Evolutionary conservation across 352 stramenopile species (phyloP), one percentile per base, ranked within the genome.

Genomic region (Pythium monospermum): DNA sequence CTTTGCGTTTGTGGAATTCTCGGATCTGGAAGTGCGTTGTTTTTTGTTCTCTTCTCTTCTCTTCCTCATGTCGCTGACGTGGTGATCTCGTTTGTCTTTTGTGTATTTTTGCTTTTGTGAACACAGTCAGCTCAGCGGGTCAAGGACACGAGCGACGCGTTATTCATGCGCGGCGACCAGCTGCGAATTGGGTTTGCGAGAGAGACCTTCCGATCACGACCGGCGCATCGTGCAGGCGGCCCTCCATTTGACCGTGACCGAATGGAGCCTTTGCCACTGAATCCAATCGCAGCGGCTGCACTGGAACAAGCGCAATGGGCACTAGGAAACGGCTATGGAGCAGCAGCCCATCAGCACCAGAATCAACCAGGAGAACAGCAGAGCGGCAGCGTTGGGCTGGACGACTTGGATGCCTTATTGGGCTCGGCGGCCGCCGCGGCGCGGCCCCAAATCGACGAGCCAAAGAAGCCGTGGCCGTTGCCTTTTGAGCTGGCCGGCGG

Each of bases 271-370:
- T 33, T 61, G 13, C 32, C 58, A 4, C 21, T 48, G 8, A 82
- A 81, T 36, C 76, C 76, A 2, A 76, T 90, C 28, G 69, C 69
- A 23, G 66, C 68, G 1, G 82, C 76, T 5, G 83, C 83, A 5
- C 35, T 94, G 37, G 80, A 91, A 32, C 80, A 88, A 71, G 83
- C 83, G 4, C 83, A 94, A 54, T 91, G 83, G 83, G 74, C 76
- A 15, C 58, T 92, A n/a, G 73, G 57, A 27, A 87, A 90, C 46
- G 66, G 70, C 12, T 81, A 85, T 31, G 49, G 37, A 22, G 62
- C 60, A 21, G 61, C 48, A 33, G 37, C 55, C 2, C 38, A 64
- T 19, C 32, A 50, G n/a, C 39, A 47, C 6, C 26, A 25, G 22
- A 7, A 38, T 13, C 18, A 19, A 4, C 13, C 39, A 30, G 22